Conservation (phyloP, 805 yeast species). For the Phaffomyces opuntiae region DNA sequence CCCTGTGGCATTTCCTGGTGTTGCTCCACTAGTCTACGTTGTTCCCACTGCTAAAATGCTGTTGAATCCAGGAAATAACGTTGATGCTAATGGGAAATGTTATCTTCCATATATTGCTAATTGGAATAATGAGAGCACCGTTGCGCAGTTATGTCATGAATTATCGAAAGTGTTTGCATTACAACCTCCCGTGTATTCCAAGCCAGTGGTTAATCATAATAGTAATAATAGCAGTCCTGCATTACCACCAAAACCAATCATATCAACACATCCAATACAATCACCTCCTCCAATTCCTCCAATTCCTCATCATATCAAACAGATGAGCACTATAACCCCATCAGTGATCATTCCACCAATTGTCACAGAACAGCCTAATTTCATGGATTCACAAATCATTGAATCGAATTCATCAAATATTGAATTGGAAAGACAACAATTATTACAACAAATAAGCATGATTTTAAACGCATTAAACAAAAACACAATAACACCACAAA, state of each 20-base stretch:
- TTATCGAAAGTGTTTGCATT: constrained; percentile 30
- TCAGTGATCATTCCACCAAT: too few species aligned
- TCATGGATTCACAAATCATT: not conserved
- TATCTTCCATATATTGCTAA: constrained; percentile 61
- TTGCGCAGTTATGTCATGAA: constrained; percentile 23
- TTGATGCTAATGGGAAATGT: constrained; percentile 66
- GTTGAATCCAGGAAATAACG: constrained; percentile 53
- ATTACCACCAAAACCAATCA: constrained; percentile 28
- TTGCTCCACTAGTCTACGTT: constrained; percentile 61
- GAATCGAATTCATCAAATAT: not conserved
- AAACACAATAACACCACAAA: not conserved
- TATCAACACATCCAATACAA: not conserved
- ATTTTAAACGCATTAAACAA: constrained; percentile 1
- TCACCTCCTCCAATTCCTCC: constrained; percentile 33
- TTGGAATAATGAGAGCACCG: constrained; percentile 42
- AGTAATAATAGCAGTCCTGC: constrained; percentile 15
- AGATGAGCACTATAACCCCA: not conserved
- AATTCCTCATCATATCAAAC: constrained; percentile 27
- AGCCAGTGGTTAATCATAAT: constrained; percentile 12
- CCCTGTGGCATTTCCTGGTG: constrained; percentile 63
- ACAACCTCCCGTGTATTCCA: constrained; percentile 40
- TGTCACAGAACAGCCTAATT: not conserved
- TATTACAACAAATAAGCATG: constrained; percentile 1
- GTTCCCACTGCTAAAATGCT: constrained; percentile 42
- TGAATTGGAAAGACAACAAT: not conserved